Conservation (phyloP, 805 yeast genomes). For the Lipomyces starkeyi region DNA sequence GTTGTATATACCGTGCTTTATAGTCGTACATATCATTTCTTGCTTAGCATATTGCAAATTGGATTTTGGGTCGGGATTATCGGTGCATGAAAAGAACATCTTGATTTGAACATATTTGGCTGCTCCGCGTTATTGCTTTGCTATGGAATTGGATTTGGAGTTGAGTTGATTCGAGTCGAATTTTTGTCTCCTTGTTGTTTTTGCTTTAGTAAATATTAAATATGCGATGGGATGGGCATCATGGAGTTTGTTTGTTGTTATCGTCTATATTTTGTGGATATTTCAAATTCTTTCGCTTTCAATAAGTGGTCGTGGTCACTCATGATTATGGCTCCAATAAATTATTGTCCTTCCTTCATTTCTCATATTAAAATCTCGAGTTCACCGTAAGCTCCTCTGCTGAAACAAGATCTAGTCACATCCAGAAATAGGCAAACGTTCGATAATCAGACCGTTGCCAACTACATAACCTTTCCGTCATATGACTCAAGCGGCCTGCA, state of each 20-base stretch:
- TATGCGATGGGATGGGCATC: not conserved
- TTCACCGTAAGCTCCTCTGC: too few relatives aligned
- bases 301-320: not conserved
- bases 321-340: not conserved
- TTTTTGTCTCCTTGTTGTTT: not conserved
- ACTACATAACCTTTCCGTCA: too few relatives aligned
- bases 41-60: not conserved
- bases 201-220: not conserved
- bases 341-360: not conserved
- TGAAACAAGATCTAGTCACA: too few relatives aligned
- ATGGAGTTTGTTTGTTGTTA: not conserved
- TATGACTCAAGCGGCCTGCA: too few relatives aligned
- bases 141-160: not conserved
- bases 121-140: not conserved
- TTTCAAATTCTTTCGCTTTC: not conserved
- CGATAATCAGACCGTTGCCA: too few relatives aligned
- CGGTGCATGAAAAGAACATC: slow-evolving; percentile 1
- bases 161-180: not conserved
- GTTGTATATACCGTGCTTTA: slow-evolving; percentile 1
- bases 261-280: not conserved
- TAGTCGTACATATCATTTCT: not conserved
- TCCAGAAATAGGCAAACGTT: too few relatives aligned
- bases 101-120: not conserved
- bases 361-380: too few relatives aligned
- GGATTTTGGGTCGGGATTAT: not conserved